A percentile compares a stretch with the other conserved stretches of the same genome.
Evolutionary conservation across 768 basidiomycete genomes (phyloP).

Genomic region (Psilocybe sp.): DNA sequence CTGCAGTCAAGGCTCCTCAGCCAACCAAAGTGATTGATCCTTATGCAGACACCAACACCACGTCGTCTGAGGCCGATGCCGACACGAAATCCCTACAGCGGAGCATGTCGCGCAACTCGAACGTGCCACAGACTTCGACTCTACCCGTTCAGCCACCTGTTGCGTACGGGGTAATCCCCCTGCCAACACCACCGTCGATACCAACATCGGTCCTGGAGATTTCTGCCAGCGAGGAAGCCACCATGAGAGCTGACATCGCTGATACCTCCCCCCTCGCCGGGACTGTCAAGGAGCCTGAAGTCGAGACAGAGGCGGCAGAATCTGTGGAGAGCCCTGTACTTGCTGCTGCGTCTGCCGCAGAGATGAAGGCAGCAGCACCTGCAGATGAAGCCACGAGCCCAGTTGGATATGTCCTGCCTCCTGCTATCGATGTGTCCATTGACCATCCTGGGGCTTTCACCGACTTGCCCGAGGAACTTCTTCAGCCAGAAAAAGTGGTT

Average conservation of each 20-base stretch:
- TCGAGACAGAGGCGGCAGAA: constrained; percentile 1
- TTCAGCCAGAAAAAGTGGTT: no score
- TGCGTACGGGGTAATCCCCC: constrained; percentile 10
- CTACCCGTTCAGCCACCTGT: constrained; percentile 15
- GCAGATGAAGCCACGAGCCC: constrained; percentile 21
- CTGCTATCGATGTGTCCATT: constrained; percentile 32
- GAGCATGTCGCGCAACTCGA: constrained; percentile 16
- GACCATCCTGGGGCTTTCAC: constrained; percentile 52
- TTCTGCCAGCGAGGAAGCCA: constrained; percentile 55
- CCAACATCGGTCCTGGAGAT: constrained; percentile 74
- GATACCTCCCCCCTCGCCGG: constrained; percentile 40
- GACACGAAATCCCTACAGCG: constrained; percentile 22
- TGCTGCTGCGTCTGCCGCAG: constrained; percentile 4
- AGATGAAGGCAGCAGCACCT: constrained; percentile 1
- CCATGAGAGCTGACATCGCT: constrained; percentile 20
- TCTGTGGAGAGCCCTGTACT: background rate
- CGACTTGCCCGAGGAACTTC: constrained; percentile 44
- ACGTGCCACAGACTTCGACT: constrained; percentile 15
- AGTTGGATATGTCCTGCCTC: constrained; percentile 35
- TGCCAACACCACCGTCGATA: constrained; percentile 13
- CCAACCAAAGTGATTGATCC: no score
- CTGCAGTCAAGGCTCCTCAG: no score
- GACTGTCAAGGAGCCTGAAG: constrained; percentile 22
- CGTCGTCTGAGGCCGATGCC: constrained; percentile 21
- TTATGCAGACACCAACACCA: no score